Evolutionary conservation across 768 basidiomycete species (phyloP).

Genomic region (Podaxis mareebaensis): DNA sequence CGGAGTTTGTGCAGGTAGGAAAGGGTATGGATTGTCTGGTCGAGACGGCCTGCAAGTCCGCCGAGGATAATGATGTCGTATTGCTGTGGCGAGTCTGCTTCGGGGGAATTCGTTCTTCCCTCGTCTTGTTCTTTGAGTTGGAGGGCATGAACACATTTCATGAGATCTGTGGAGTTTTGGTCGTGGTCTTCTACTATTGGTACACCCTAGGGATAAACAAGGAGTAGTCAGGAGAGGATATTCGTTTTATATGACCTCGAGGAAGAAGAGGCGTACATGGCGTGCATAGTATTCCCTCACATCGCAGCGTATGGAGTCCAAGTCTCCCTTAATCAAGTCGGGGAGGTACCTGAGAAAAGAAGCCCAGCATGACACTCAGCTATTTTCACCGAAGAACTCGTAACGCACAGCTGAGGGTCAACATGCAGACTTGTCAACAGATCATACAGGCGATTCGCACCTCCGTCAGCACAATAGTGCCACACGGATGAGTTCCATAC

Average conservation of each 20-base stretch:
- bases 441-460: constrained; percentile 84
- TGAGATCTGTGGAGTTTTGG: constrained; percentile 90
- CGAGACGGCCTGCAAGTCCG: constrained; percentile 87
- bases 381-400: background rate
- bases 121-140: constrained; percentile 53
- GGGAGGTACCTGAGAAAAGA: constrained; percentile 64
- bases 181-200: constrained; percentile 64
- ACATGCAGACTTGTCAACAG: constrained; percentile 24
- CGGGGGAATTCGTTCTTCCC: constrained; percentile 35
- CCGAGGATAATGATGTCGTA: constrained; percentile 81
- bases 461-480: constrained; percentile 83
- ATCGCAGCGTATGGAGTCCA: constrained; percentile 83
- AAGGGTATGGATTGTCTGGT: constrained; percentile 91
- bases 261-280: constrained; percentile 42
- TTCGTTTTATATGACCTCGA: background rate
- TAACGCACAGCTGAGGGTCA: constrained; percentile 21
- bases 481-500: constrained; percentile 57
- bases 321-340: constrained; percentile 88
- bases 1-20: constrained; percentile 83
- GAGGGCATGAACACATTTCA: constrained; percentile 82
- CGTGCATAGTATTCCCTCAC: constrained; percentile 68
- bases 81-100: constrained; percentile 29
- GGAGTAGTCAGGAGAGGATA: background rate
- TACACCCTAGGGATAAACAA: constrained; percentile 55
- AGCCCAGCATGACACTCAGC: background rate